A percentile compares a stretch with the other conserved stretches of the same genome.
phyloP scores from a whole-genome alignment of 2,329 filamentous ascomycete genomes.

The Akanthomyces lecanii region DNA sequence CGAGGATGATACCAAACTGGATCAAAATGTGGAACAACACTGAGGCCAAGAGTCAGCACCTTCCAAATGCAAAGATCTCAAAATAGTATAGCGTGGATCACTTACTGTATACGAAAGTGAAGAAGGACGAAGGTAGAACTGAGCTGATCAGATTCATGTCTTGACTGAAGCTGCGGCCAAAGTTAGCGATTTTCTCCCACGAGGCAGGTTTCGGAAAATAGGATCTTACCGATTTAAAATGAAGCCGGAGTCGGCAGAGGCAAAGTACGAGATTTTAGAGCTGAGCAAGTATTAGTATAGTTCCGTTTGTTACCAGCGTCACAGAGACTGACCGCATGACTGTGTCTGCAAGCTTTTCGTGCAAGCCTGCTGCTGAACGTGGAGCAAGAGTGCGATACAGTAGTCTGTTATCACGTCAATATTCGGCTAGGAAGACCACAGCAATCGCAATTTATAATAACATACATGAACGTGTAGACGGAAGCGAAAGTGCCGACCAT shows the following conservation, averaged over 20 bases:
- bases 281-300: not conserved
- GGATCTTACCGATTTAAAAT: not conserved
- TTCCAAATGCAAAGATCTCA: not conserved
- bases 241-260: not conserved
- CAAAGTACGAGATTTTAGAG: conserved; percentile 5
- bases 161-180: conserved; percentile 24
- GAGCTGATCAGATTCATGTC: conserved; percentile 26
- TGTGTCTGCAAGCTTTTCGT: not conserved
- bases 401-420: too few species aligned
- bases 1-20: conserved; percentile 22
- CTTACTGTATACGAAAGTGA: conserved; percentile 9
- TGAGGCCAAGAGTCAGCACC: not conserved
- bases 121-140: conserved; percentile 21
- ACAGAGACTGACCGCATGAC: not conserved
- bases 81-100: not conserved
- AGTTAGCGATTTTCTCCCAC: conserved; percentile 20
- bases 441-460: too few species aligned
- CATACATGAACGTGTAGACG: not conserved
- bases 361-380: not conserved
- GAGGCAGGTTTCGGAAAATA: conserved; percentile 20
- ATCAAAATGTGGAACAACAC: conserved; percentile 12
- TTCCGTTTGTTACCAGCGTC: too few species aligned
- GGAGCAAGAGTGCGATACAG: not conserved
- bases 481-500: not conserved
- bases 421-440: too few species aligned